Evolutionary conservation across 306 rosid species (phyloP).

Genomic region (Rubus parviflorus): DNA sequence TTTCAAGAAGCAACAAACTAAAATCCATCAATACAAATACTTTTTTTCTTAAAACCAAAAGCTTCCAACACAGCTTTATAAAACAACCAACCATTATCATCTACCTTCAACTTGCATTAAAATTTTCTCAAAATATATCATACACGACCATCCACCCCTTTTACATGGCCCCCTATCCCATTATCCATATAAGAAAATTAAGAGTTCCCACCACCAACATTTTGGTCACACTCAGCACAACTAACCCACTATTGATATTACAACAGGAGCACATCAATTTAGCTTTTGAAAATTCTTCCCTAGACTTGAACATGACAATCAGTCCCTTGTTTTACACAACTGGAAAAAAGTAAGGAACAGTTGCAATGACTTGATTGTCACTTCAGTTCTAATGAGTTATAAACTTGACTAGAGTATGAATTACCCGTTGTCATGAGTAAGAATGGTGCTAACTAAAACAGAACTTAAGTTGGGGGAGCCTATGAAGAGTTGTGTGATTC

Average conservation of each 20-base stretch:
- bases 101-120: slow-evolving; percentile 53
- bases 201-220: slow-evolving; percentile 49
- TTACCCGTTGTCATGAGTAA: slow-evolving; percentile 27
- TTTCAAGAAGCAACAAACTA: slow-evolving; percentile 25
- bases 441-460: slow-evolving; percentile 18
- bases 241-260: slow-evolving; percentile 58
- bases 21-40: slow-evolving; percentile 11
- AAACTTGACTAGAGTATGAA: slow-evolving; percentile 30
- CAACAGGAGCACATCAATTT: slow-evolving; percentile 41
- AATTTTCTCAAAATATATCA: slow-evolving; percentile 51
- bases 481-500: slow-evolving; percentile 73
- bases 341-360: slow-evolving; percentile 28
- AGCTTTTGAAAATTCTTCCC: slow-evolving; percentile 40
- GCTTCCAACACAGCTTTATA: slow-evolving; percentile 55
- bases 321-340: slow-evolving; percentile 43
- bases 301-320: slow-evolving; percentile 36
- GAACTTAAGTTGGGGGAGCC: slow-evolving; percentile 23
- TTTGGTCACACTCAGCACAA: slow-evolving; percentile 43
- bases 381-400: slow-evolving; percentile 25
- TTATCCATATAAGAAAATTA: slow-evolving; percentile 34
- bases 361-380: slow-evolving; percentile 36
- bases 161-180: slow-evolving; percentile 60
- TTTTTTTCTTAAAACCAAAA: slow-evolving; percentile 33
- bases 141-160: slow-evolving; percentile 39
- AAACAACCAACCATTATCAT: slow-evolving; percentile 44